These are phyloP conservation scores for Fusarium proliferatum DNA, from an alignment of 2,329 filamentous ascomycete genomes.

Conservation along the genomic window DNA sequence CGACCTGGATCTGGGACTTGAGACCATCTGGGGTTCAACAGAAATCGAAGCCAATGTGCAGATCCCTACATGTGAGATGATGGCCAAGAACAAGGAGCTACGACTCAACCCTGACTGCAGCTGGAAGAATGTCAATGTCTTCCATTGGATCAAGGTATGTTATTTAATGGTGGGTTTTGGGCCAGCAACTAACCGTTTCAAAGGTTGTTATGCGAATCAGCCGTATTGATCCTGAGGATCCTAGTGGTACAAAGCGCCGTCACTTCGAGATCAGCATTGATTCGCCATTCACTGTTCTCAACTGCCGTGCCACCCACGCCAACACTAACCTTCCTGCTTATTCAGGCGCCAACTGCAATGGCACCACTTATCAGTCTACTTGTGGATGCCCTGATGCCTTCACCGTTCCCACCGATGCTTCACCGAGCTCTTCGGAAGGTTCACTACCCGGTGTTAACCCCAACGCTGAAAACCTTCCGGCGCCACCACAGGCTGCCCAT, in stretches of 20 bases:
- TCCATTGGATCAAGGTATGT: conserved; percentile 93
- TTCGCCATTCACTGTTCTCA: conserved; percentile 92
- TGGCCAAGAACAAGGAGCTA: conserved; percentile 75
- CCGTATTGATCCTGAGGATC: conserved; percentile 81
- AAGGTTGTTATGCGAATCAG: conserved; percentile 94
- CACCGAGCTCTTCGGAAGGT: conserved; percentile 72
- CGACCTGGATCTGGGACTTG: conserved; percentile 76
- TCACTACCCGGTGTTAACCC: conserved; percentile 57
- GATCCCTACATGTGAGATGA: conserved; percentile 87
- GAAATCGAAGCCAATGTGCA: conserved; percentile 96
- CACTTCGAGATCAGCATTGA: conserved; percentile 98
- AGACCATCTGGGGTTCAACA: conserved; percentile 84
- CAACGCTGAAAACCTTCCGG: conserved; percentile 53
- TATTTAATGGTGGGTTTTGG: neutral
- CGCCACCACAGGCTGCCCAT: conserved; percentile 68
- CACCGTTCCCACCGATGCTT: conserved; percentile 67
- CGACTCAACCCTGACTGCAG: conserved; percentile 90
- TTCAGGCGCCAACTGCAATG: conserved; percentile 61
- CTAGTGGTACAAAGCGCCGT: conserved; percentile 76
- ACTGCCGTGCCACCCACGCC: conserved; percentile 90
- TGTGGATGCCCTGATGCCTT: conserved; percentile 67
- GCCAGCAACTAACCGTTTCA: conserved; percentile 7
- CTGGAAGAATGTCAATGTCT: conserved; percentile 92
- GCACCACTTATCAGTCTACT: conserved; percentile 57
- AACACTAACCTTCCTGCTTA: conserved; percentile 90